phyloP scores from a whole-genome alignment of 352 stramenopile species.

The Discostella stelligera region DNA sequence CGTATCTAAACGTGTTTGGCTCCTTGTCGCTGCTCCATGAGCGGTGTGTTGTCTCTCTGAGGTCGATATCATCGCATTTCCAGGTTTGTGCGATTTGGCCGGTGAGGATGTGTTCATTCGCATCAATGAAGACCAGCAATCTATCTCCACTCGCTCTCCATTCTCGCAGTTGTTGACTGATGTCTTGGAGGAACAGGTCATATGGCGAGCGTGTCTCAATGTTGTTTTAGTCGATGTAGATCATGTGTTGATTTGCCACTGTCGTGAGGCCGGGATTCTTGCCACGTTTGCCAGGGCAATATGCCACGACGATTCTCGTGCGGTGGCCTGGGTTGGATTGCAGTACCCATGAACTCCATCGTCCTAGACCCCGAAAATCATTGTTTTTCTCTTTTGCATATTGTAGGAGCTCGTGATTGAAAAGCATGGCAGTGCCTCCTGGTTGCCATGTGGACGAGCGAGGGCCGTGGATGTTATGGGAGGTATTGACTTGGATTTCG shows the following conservation, averaged over 20 bases:
- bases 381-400: not conserved
- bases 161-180: slow-evolving; percentile 8
- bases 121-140: slow-evolving; percentile 37
- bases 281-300: not conserved
- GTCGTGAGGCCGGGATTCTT: not conserved
- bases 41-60: slow-evolving; percentile 21
- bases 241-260: slow-evolving; percentile 28
- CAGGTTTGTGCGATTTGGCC: not conserved
- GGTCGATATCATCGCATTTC: not conserved
- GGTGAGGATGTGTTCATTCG: slow-evolving; percentile 27
- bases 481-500: not conserved
- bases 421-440: not conserved
- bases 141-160: slow-evolving; percentile 17
- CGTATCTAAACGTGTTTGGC: slow-evolving; percentile 26
- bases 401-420: not conserved
- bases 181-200: slow-evolving; percentile 25
- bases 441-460: not conserved
- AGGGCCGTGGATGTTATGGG: not conserved
- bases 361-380: not conserved
- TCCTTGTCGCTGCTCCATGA: not conserved
- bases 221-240: slow-evolving; percentile 13
- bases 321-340: not conserved
- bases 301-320: slow-evolving; percentile 1
- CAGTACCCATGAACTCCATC: not conserved
- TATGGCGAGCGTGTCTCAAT: not conserved